Percentiles rank a stretch among this genome's conserved stretches.
These are phyloP conservation scores for Panicum miliaceum DNA, from an alignment of 176 grass and related monocot genomes.

Conservation along the genomic window DNA sequence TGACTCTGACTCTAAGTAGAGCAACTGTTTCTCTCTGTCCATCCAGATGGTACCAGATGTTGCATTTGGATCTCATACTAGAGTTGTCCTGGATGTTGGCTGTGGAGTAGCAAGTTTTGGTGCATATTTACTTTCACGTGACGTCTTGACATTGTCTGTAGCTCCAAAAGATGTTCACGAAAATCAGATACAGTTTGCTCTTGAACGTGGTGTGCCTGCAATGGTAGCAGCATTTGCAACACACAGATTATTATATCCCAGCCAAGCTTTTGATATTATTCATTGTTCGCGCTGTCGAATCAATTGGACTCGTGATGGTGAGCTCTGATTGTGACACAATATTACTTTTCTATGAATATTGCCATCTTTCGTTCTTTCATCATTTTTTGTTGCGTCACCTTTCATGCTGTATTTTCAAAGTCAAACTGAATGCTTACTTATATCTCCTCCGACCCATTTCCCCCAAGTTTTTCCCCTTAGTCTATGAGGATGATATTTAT, in stretches of 20 bases:
- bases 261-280: constrained; percentile 90
- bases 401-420: not conserved
- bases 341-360: not conserved
- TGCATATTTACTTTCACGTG: constrained; percentile 86
- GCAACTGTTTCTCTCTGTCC: constrained; percentile 35
- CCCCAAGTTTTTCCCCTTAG: not conserved
- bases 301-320: constrained; percentile 97
- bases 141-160: constrained; percentile 89
- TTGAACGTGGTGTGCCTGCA: constrained; percentile 93
- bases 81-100: constrained; percentile 90
- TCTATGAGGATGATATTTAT: not conserved
- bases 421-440: constrained; percentile 10
- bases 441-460: not conserved
- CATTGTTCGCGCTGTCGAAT: constrained; percentile 96
- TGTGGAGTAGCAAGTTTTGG: constrained; percentile 97
- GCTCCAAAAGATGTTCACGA: constrained; percentile 98
- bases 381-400: not conserved
- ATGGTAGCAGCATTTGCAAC: constrained; percentile 86
- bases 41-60: constrained; percentile 94
- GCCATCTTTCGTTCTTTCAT: not conserved
- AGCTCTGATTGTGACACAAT: constrained; percentile 1
- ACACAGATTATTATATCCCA: constrained; percentile 73
- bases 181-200: constrained; percentile 99
- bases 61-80: constrained; percentile 79
- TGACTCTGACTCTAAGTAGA: constrained; percentile 22